These are phyloP conservation scores for Dactylellina leptospora DNA, from an alignment of 2,329 filamentous ascomycete species.

Conservation along the genomic window DNA sequence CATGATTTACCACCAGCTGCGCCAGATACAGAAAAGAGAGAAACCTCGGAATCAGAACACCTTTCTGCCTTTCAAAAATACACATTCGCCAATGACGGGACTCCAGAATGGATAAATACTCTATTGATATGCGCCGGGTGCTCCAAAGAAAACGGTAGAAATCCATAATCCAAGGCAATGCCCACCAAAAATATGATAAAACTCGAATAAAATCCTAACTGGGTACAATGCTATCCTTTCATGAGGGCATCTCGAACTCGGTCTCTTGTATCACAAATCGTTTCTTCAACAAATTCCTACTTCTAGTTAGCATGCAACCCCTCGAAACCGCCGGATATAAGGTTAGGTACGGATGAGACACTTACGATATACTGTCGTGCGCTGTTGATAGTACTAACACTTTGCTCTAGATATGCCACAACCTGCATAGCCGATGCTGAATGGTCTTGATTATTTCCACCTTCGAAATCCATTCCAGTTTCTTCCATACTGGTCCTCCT, in stretches of 20 bases:
- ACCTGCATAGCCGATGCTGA: conserved; percentile 40
- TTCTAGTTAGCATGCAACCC: neutral
- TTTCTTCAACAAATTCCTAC: conserved; percentile 48
- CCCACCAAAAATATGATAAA: neutral
- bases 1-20: conserved; percentile 1
- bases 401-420: conserved; percentile 48
- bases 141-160: conserved; percentile 2
- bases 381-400: conserved; percentile 50
- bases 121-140: conserved; percentile 25
- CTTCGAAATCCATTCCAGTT: conserved; percentile 46
- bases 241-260: conserved; percentile 38
- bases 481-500: conserved; percentile 33
- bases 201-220: neutral
- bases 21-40: neutral
- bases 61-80: neutral
- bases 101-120: conserved; percentile 7
- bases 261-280: conserved; percentile 45
- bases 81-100: conserved; percentile 4
- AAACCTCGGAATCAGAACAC: too few species aligned
- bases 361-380: conserved; percentile 49
- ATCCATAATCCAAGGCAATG: neutral
- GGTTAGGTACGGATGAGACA: neutral
- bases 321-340: neutral
- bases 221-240: conserved; percentile 23
- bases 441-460: conserved; percentile 15